Base-by-base conservation (phyloP, 805 yeast species). In the Teunomyces lycoperdinae region DNA sequence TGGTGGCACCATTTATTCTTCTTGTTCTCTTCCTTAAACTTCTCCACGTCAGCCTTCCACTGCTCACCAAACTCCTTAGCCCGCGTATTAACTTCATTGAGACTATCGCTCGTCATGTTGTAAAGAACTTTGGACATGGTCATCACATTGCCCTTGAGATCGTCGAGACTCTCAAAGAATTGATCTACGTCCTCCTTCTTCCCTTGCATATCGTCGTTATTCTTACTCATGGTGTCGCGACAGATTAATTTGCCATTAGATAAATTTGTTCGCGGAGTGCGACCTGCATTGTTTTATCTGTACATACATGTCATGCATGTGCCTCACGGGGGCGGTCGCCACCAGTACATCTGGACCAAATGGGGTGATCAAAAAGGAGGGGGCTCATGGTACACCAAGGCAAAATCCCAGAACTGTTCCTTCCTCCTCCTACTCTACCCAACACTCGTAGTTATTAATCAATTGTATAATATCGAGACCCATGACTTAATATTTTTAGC, bases 101-200 rank as follows among this genome's bases (percentile, higher is more conserved):
- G 38, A 3, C 61, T 51, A 26, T 62, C 60, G 41, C 43, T 44
- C 16, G 69, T 61, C 27, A 57, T 46, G 36, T 61, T 57, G 43
- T 58, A 58, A 5, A 69, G 30, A 10, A 63, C 55, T 31, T 58
- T 60, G 14, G 72, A 57, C 14, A 65, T 50, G 6, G 58, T 56
- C 10, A 62, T 57, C n/a, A 68, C 47, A 30, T 54, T 54, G 29
- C 54, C 52, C 40, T 64, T 62, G 30, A 66, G 45, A 17, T 60
- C 63, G 14, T 38, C 16, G 13, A 38, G 41, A 13, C 30, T 38
- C 10, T 38, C 41, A 38, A 38, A 38, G 28, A 38, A 38, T 26
- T 38, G 29, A 31, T 64, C 60, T 32, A 68, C 55, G 27, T 52
- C 52, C 14, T 54, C 51, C 43, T 61, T 57, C 30, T 66, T 57